phyloP scores from a whole-genome alignment of 2,329 filamentous ascomycete genomes.

The Neonectria neomacrospora region DNA sequence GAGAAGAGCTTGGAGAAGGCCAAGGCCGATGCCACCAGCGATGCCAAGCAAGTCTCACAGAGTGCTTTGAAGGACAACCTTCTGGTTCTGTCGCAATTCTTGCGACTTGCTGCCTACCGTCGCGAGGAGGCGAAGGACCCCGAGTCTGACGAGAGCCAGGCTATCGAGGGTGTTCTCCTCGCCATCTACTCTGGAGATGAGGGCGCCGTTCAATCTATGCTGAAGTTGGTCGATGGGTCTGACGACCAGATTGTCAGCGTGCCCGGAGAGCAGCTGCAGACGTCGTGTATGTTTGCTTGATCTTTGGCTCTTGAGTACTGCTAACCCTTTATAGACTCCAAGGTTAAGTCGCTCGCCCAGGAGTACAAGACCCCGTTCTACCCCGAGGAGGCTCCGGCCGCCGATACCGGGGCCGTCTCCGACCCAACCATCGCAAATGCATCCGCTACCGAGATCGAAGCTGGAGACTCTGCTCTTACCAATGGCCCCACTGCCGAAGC shows the following conservation, averaged over 20 bases:
- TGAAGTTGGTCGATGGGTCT: constrained; percentile 80
- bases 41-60: constrained; percentile 61
- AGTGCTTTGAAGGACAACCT: constrained; percentile 72
- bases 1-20: constrained; percentile 68
- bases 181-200: constrained; percentile 84
- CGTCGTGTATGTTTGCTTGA: constrained; percentile 73
- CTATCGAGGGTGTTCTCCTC: constrained; percentile 82
- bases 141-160: constrained; percentile 77
- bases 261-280: constrained; percentile 70
- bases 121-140: constrained; percentile 75
- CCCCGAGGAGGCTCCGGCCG: constrained; percentile 45
- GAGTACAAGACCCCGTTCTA: constrained; percentile 62
- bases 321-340: constrained; percentile 48
- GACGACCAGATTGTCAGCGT: constrained; percentile 75
- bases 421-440: constrained; percentile 77
- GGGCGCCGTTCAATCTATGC: constrained; percentile 76
- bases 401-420: constrained; percentile 54
- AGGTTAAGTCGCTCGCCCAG: constrained; percentile 57
- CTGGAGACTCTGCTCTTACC: constrained; percentile 53
- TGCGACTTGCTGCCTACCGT: constrained; percentile 81
- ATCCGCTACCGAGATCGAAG: constrained; percentile 73
- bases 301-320: background rate
- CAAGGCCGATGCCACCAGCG: constrained; percentile 63
- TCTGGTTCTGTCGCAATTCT: constrained; percentile 79
- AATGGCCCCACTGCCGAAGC: constrained; percentile 56